These are phyloP conservation scores for Schwanniomyces yamadae DNA, from an alignment of 805 yeast genomes.

Conservation along the genomic window DNA sequence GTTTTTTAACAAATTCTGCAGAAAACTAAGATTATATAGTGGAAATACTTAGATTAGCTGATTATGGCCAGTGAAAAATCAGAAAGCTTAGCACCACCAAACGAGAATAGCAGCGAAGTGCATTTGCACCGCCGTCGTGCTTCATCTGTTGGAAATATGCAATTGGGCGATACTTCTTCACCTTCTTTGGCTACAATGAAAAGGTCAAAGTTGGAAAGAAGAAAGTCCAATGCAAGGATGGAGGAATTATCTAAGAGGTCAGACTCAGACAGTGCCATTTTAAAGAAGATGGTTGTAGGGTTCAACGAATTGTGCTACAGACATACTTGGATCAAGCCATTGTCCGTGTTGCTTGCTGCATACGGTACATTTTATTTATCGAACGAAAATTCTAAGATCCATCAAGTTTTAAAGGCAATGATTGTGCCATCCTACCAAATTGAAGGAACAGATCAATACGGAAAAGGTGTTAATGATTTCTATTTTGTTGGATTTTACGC, in stretches of 20 bases:
- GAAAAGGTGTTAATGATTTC: conserved; percentile 84
- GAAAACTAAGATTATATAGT: too few relatives aligned
- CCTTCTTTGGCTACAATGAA: conserved; percentile 68
- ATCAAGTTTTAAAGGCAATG: conserved; percentile 58
- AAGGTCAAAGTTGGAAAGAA: conserved; percentile 42
- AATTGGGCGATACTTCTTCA: conserved; percentile 66
- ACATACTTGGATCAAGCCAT: conserved; percentile 73
- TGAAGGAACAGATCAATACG: conserved; percentile 67
- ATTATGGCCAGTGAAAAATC: not conserved
- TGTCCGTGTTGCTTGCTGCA: conserved; percentile 44
- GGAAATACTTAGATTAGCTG: too few relatives aligned
- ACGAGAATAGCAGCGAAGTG: too few relatives aligned
- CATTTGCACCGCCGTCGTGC: conserved; percentile 40
- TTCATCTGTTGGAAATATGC: conserved; percentile 73
- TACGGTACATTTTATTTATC: conserved; percentile 51
- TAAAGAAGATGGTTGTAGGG: conserved; percentile 55
- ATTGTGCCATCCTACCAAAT: conserved; percentile 64
- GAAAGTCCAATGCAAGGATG: conserved; percentile 31
- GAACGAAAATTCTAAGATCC: conserved; percentile 56
- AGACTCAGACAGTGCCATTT: conserved; percentile 49
- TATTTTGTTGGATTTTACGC: conserved; percentile 77
- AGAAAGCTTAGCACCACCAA: not conserved
- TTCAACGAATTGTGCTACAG: conserved; percentile 57
- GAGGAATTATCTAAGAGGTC: conserved; percentile 26
- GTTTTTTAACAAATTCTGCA: too few relatives aligned